Base-by-base conservation (phyloP, 495 filamentous ascomycete species). In the Penicillium flavigenum region DNA sequence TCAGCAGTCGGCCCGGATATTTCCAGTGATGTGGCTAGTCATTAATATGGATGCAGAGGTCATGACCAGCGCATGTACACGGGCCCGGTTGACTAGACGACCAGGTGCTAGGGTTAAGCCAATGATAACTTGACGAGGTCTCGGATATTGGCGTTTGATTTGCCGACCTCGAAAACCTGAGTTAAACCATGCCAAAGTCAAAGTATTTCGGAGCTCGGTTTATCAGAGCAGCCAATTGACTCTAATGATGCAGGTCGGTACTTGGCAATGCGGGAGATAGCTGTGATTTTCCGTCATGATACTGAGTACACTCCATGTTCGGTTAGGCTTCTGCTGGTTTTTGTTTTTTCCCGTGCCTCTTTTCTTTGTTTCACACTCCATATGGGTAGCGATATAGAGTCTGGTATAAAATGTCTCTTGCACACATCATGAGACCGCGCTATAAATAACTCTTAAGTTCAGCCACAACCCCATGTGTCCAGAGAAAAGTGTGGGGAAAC, bases 401-500 rank as follows among this genome's bases (percentile, higher is more conserved):
- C 31, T 34, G 11, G 31, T 16, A 47, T 27, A 4, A 20, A 32
- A 17, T 38, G 24, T 50, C 12, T 32, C 8, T 42, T 34, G 2
- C 11, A 14, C 16, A 36, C 52, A 31, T 59, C 60, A 62, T 46
- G 22, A 51, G 29, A 58, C 27, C 26, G 10, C 34, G 16, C 32
- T 51, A 38, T 24, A 20, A 51, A 51, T 38, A 51, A 31, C 19
- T 27, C 26, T 29, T 26, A 45, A 50, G 45, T 44, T 54, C 11
- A 11, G 3, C 55, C 22, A 32, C 39, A 38, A 20, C 22, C 47
- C 32, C 19, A 27, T 56, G 48, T 57, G 31, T 31, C 22, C 10
- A 50, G 44, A 56, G 24, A 50, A 36, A 51, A 58, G 14, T 62
- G 64, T 63, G 63, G 66, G 64, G 64, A 66, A 69, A 66, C 61